Evolutionary conservation across 305 asterid genomes (phyloP).

Genomic region (Solanum hybrid): DNA sequence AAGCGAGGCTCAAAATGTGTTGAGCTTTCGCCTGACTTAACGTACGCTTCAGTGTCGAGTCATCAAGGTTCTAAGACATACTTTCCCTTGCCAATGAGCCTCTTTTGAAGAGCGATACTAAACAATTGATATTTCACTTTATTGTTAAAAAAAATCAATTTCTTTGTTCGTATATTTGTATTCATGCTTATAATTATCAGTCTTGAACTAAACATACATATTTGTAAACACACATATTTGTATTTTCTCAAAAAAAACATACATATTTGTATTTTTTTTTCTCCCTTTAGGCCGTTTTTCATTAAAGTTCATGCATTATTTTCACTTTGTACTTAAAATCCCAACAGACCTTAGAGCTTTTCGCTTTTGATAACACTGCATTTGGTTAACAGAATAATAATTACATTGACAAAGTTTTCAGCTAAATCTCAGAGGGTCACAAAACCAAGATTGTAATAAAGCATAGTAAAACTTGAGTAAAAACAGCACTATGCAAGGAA

Average conservation of each 20-base stretch:
- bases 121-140: not conserved
- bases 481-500: not conserved
- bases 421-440: not conserved
- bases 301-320: not conserved
- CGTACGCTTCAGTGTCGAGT: not conserved
- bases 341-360: not conserved
- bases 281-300: not conserved
- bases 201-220: not conserved
- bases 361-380: not conserved
- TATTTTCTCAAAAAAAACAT: no score
- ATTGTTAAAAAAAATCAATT: not conserved
- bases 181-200: not conserved
- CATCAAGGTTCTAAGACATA: not conserved
- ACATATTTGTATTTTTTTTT: not conserved
- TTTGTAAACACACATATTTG: not conserved
- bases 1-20: not conserved
- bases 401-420: not conserved
- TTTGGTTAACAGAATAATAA: not conserved
- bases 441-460: not conserved
- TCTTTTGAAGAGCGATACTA: not conserved
- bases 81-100: not conserved
- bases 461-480: not conserved
- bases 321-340: not conserved
- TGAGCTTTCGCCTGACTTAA: not conserved
- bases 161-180: not conserved